A percentile compares a stretch with the other conserved stretches of the same genome.
phyloP scores from a whole-genome alignment of 108 stramenopile species.

The Skeletonema costatum region DNA sequence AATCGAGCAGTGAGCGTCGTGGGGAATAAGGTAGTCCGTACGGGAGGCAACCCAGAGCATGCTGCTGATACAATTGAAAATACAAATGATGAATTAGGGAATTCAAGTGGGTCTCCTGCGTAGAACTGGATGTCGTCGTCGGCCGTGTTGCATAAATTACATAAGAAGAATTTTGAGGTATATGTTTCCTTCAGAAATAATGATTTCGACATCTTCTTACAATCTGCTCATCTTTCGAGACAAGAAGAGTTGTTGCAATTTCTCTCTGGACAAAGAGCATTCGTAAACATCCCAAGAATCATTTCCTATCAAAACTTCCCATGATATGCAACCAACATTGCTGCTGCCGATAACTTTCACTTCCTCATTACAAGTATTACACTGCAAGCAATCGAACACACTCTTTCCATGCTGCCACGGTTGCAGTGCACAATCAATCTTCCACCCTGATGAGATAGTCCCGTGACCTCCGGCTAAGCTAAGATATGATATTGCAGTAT shows the following conservation, averaged over 20 bases:
- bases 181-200: too few relatives aligned
- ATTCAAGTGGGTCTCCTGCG: too few relatives aligned
- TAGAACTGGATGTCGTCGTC: too few relatives aligned
- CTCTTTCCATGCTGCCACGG: conserved; percentile 70
- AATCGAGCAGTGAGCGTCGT: too few relatives aligned
- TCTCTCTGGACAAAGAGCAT: conserved; percentile 24
- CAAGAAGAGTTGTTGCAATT: neutral
- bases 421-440: conserved; percentile 70
- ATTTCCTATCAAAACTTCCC: conserved; percentile 40
- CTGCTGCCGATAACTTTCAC: conserved; percentile 16
- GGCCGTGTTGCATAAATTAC: too few relatives aligned
- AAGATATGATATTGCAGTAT: conserved; percentile 58
- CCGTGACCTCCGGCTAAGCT: conserved; percentile 80
- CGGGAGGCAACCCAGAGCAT: too few relatives aligned
- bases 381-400: conserved; percentile 20
- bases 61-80: too few relatives aligned
- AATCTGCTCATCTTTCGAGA: neutral
- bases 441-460: conserved; percentile 69
- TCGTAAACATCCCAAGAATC: conserved; percentile 61
- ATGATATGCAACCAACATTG: conserved; percentile 26
- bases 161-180: too few relatives aligned
- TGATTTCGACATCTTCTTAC: neutral
- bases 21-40: too few relatives aligned
- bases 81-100: too few relatives aligned
- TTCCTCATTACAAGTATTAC: conserved; percentile 4